Evolutionary conservation across 257 asterid genomes (phyloP).

Genomic region (Lycium ferocissimum): DNA sequence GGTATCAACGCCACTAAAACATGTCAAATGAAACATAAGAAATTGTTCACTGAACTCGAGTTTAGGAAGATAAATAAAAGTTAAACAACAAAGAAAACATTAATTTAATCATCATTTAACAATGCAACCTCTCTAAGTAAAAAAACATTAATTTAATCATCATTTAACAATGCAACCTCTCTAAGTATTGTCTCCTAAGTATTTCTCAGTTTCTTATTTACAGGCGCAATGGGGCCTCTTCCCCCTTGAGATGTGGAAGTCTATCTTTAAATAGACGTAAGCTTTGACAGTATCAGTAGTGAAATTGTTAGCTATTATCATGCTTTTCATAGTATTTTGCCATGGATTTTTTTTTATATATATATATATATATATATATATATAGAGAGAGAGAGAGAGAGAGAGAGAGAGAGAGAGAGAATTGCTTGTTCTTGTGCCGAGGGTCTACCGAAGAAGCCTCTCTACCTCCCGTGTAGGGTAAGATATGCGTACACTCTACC

Average conservation of each 20-base stretch:
- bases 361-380: too few relatives aligned
- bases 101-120: background rate
- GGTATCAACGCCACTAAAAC: slow-evolving; percentile 34
- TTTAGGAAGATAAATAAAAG: background rate
- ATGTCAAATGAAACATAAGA: slow-evolving; percentile 21
- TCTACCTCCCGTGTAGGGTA: too few relatives aligned
- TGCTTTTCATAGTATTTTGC: too few relatives aligned
- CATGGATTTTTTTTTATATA: too few relatives aligned
- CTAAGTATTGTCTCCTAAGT: background rate
- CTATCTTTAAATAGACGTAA: background rate
- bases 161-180: background rate
- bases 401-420: too few relatives aligned
- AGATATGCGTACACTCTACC: too few relatives aligned
- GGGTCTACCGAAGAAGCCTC: too few relatives aligned
- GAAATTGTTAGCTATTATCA: background rate
- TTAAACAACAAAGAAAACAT: background rate
- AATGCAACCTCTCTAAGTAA: background rate
- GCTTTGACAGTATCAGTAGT: background rate
- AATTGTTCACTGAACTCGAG: background rate
- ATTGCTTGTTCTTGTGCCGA: too few relatives aligned
- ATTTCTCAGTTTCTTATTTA: background rate
- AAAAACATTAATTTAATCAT: background rate
- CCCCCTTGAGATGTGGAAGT: background rate
- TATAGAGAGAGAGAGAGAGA: too few relatives aligned
- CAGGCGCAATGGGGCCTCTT: background rate